Evolutionary conservation across 768 basidiomycete genomes (phyloP), one percentile per base, ranked within the genome.

Genomic region (Pulveroboletus ravenelii): DNA sequence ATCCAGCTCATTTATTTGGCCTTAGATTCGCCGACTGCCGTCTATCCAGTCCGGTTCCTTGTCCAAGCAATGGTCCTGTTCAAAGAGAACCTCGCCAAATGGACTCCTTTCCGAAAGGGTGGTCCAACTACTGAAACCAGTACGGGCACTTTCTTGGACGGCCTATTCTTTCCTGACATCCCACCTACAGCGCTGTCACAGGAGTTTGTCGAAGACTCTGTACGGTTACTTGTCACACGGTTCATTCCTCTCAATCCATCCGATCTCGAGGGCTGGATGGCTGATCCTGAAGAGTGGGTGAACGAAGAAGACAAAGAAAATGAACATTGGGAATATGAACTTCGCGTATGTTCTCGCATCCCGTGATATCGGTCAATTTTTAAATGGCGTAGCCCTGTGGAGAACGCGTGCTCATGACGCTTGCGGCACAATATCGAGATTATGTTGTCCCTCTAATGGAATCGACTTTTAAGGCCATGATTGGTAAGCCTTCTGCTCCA

Each of bases 211-310:
- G 79, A 85, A 58, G 80, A 81, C 50, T 86, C 84, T 7, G 86
- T 85, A 32, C 74, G 80, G 52, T 71, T 93, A 7, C 78, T 99
- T 9, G 78, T 99, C 18, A 85, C 84, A 20, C 80, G 87, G 9
- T 85, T 95, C 61, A 84, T 99, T 65, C 91, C 90, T 12, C 72
- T 99, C 40, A 87, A 86, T 47, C 77, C 87, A 6, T 70, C 77
- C 2, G 95, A 97, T 66, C 75, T 97, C 10, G 82, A 91, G 56
- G 78, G 77, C 5, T 93, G 94, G 89, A 76, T 85, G 70, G 76
- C 78, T 14, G 91, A 94, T 63, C 93, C 94, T 0, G 95, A 99
- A 72, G 90, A 94, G 59, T 99, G 93, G 91, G 80, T 95, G 10
- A 89, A 91, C 52, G 68, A 81, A 10, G 93, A 97, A 67, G 91